Conservation (phyloP, 768 basidiomycete species). For the Sarcodon aspratus region DNA sequence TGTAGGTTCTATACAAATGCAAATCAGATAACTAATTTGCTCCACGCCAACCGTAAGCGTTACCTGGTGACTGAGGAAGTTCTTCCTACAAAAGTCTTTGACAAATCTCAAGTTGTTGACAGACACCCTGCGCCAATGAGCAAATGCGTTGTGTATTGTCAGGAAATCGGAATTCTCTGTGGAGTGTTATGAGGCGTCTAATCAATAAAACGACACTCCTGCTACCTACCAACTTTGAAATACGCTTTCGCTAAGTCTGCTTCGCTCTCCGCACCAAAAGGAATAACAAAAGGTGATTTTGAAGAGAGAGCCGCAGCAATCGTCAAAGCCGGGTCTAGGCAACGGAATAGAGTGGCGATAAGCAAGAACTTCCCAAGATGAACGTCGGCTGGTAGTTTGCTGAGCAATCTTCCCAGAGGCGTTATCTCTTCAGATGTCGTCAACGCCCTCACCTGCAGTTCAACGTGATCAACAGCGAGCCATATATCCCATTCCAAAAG, state of each 20-base stretch:
- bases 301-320: constrained; percentile 89
- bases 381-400: constrained; percentile 90
- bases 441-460: constrained; percentile 65
- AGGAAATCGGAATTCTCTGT: constrained; percentile 91
- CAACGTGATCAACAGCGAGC: not conserved
- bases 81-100: constrained; percentile 67
- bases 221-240: constrained; percentile 58
- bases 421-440: constrained; percentile 86
- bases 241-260: constrained; percentile 74
- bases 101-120: constrained; percentile 44
- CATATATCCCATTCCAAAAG: not conserved
- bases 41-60: not conserved
- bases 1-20: constrained; percentile 56
- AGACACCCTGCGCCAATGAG: constrained; percentile 74
- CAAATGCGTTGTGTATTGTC: constrained; percentile 85
- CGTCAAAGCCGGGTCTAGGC: constrained; percentile 92
- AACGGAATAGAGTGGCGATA: constrained; percentile 73
- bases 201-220: not conserved
- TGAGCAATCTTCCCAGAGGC: constrained; percentile 82
- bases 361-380: constrained; percentile 92
- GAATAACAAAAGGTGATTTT: constrained; percentile 87
- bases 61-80: constrained; percentile 79
- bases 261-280: constrained; percentile 78
- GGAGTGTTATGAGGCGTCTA: not conserved
- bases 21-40: too few relatives aligned